A percentile compares a stretch with the other conserved stretches of the same genome.
These are phyloP conservation scores for Talinum fruticosum DNA, from an alignment of 148 eudicot species.

Conservation along the genomic window DNA sequence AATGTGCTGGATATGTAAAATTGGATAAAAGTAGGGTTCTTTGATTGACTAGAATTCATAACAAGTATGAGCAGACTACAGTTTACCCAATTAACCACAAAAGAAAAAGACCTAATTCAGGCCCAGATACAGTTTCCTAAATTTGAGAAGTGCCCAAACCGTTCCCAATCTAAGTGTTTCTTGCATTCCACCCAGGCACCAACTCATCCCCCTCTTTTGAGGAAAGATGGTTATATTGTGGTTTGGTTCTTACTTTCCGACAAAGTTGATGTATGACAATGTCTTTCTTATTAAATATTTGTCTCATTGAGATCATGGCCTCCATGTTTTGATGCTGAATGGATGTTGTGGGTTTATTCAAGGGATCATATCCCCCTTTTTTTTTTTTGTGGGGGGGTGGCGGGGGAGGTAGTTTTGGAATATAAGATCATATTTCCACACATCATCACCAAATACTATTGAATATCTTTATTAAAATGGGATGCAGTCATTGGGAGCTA, in stretches of 20 bases:
- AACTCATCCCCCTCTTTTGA: background rate
- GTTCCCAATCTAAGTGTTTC: background rate
- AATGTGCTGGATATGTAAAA: no score
- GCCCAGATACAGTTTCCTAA: background rate
- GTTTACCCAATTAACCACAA: background rate
- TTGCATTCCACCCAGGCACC: background rate
- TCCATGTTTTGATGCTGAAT: slow-evolving; percentile 19
- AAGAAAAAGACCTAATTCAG: background rate
- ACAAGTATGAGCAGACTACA: no score
- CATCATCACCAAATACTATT: background rate
- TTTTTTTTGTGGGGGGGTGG: background rate
- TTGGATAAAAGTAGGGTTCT: no score
- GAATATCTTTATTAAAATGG: slow-evolving; percentile 4
- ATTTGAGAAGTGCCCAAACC: background rate
- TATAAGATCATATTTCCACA: background rate
- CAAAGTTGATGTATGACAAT: background rate
- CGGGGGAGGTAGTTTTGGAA: background rate
- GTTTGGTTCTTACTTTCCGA: background rate
- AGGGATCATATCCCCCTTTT: background rate
- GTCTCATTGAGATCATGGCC: slow-evolving; percentile 12
- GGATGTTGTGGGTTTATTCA: background rate
- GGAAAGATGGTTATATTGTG: background rate
- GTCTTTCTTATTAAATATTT: background rate
- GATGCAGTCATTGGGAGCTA: background rate
- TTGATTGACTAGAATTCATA: no score